Percentiles rank a stretch among this genome's conserved stretches.
phyloP scores from a whole-genome alignment of 1,139 yeast genomes.

The Candida neerlandica region DNA sequence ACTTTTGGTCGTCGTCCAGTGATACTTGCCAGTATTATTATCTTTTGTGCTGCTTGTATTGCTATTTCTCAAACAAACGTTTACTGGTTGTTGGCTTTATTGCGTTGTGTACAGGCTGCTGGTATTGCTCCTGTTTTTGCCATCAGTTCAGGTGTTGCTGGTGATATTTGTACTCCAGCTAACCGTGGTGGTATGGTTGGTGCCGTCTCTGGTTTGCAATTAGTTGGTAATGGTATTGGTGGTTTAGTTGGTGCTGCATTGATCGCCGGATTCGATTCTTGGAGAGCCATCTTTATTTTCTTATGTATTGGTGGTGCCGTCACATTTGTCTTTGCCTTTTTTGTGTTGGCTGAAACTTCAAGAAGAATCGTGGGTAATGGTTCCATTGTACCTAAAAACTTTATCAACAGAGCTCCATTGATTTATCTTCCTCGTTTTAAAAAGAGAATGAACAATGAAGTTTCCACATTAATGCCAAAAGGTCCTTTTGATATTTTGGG shows the following conservation, averaged over 20 bases:
- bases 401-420: conserved; percentile 27
- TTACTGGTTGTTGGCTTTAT: conserved; percentile 37
- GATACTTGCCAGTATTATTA: conserved; percentile 27
- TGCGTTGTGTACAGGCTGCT: conserved; percentile 44
- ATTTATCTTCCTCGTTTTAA: conserved; percentile 27
- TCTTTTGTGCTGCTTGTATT: conserved; percentile 35
- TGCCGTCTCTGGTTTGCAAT: conserved; percentile 34
- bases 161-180: conserved; percentile 39
- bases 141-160: conserved; percentile 41
- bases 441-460: conserved; percentile 29
- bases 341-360: conserved; percentile 40
- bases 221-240: conserved; percentile 44
- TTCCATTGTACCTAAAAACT: conserved; percentile 28
- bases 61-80: conserved; percentile 37
- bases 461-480: conserved; percentile 24
- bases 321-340: conserved; percentile 25
- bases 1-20: conserved; percentile 40
- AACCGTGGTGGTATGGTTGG: conserved; percentile 47
- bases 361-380: conserved; percentile 44
- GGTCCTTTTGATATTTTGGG: conserved; percentile 26
- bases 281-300: conserved; percentile 44
- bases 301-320: conserved; percentile 41
- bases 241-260: conserved; percentile 42
- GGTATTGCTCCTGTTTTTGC: conserved; percentile 46
- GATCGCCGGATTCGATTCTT: conserved; percentile 28